These are phyloP conservation scores for Aspergillus quadrilineatus DNA, from an alignment of 2,329 filamentous ascomycete species.

Conservation along the genomic window DNA sequence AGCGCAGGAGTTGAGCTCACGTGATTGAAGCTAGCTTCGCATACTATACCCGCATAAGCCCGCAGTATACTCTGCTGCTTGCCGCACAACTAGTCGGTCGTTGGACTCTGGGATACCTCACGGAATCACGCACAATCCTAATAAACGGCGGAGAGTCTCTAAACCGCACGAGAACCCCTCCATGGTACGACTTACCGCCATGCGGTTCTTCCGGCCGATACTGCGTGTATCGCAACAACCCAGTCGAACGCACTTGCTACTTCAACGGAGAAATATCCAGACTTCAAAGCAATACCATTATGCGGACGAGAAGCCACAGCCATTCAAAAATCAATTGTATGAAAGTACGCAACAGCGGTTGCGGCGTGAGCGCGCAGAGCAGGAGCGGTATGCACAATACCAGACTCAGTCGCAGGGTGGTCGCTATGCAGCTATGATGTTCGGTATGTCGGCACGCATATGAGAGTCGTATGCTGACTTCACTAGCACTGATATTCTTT, in stretches of 20 bases:
- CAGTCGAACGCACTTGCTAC: not conserved
- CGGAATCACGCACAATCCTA: too few relatives aligned
- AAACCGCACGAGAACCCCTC: too few relatives aligned
- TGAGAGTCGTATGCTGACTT: not conserved
- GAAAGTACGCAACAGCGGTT: conserved; percentile 61
- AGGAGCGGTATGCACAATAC: conserved; percentile 50
- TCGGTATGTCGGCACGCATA: conserved; percentile 28
- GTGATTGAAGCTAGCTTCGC: too few relatives aligned
- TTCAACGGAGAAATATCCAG: conserved; percentile 25
- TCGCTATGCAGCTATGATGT: conserved; percentile 39
- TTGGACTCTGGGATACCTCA: too few relatives aligned
- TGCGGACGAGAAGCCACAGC: conserved; percentile 36
- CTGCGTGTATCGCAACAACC: conserved; percentile 3
- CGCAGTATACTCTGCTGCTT: too few relatives aligned
- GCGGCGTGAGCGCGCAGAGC: conserved; percentile 58
- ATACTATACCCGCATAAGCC: too few relatives aligned
- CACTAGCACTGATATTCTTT: conserved; percentile 52
- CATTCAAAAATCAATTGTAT: conserved; percentile 62
- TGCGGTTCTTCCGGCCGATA: too few relatives aligned
- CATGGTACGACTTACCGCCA: not conserved
- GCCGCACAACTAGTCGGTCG: too few relatives aligned
- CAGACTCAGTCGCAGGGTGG: conserved; percentile 42
- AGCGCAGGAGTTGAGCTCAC: too few relatives aligned
- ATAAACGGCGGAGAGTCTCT: too few relatives aligned
- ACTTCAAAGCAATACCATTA: conserved; percentile 17